Conservation (phyloP, 2,329 filamentous ascomycete genomes). For the Pseudogymnoascus sp. region DNA sequence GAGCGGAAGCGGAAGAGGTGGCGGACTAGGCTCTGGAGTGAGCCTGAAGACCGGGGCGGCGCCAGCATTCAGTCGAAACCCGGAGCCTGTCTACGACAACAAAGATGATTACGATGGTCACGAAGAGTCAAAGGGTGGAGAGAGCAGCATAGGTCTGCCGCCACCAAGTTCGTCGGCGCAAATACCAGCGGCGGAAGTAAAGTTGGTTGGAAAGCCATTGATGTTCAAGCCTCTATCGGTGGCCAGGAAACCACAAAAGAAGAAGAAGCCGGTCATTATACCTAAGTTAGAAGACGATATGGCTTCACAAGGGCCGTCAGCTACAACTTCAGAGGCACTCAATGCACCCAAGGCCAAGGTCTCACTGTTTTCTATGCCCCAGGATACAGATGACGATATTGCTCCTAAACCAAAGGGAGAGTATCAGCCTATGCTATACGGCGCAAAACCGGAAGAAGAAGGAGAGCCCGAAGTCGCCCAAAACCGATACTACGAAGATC, state of each 20-base stretch:
- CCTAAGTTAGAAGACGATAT: slow-evolving; percentile 15
- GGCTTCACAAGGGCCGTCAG: background rate
- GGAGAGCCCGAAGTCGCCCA: slow-evolving; percentile 13
- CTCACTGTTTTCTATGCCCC: slow-evolving; percentile 61
- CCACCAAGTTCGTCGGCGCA: slow-evolving; percentile 39
- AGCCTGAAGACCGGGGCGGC: slow-evolving; percentile 76
- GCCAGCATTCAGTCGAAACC: slow-evolving; percentile 67
- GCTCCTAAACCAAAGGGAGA: slow-evolving; percentile 18
- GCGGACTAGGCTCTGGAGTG: slow-evolving; percentile 44
- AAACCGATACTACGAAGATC: slow-evolving; percentile 25
- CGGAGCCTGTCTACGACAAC: slow-evolving; percentile 20
- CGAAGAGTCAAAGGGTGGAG: slow-evolving; percentile 21
- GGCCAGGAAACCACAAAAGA: slow-evolving; percentile 63
- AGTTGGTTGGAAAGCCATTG: slow-evolving; percentile 62
- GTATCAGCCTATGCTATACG: slow-evolving; percentile 48
- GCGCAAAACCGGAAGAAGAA: slow-evolving; percentile 14
- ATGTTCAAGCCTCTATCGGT: slow-evolving; percentile 89
- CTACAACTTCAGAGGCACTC: slow-evolving; percentile 15
- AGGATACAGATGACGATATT: slow-evolving; percentile 26
- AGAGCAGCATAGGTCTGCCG: slow-evolving; percentile 30
- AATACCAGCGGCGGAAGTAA: slow-evolving; percentile 54
- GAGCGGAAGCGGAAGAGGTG: slow-evolving; percentile 4
- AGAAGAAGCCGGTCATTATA: slow-evolving; percentile 38
- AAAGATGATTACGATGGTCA: slow-evolving; percentile 18
- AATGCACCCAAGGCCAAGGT: slow-evolving; percentile 47